phyloP scores from a whole-genome alignment of 2,329 filamentous ascomycete genomes.

The Bipolaris oryzae region DNA sequence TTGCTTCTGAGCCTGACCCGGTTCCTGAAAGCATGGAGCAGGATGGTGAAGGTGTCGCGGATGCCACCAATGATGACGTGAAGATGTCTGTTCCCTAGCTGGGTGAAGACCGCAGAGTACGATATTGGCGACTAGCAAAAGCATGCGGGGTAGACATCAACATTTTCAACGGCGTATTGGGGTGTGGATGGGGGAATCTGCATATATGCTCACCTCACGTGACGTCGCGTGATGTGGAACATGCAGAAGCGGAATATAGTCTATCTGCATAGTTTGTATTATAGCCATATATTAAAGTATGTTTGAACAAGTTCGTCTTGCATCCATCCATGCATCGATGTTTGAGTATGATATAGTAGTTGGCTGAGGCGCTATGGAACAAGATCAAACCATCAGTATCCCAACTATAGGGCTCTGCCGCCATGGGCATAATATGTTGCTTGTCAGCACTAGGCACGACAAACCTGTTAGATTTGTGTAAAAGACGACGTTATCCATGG shows the following conservation, averaged over 20 bases:
- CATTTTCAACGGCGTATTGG: slow-evolving; percentile 1
- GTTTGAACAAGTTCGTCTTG: background rate
- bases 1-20: slow-evolving; percentile 36
- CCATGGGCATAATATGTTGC: background rate
- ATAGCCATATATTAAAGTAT: background rate
- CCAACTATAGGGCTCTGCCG: background rate
- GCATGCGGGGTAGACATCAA: slow-evolving; percentile 1
- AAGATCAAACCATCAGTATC: background rate
- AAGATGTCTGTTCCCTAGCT: slow-evolving; percentile 22
- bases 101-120: background rate
- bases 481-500: background rate
- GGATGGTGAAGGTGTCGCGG: slow-evolving; percentile 27
- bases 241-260: background rate
- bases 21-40: slow-evolving; percentile 29
- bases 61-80: slow-evolving; percentile 35
- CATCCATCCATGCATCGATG: too few species aligned
- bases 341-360: background rate
- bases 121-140: slow-evolving; percentile 2
- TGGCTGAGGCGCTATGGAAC: background rate
- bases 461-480: background rate
- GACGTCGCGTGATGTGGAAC: background rate
- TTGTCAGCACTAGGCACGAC: slow-evolving; percentile 1
- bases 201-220: background rate
- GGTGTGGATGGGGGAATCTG: background rate
- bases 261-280: background rate